phyloP scores from a whole-genome alignment of 108 stramenopile genomes.

The Pseudonitzschia multistriata region DNA sequence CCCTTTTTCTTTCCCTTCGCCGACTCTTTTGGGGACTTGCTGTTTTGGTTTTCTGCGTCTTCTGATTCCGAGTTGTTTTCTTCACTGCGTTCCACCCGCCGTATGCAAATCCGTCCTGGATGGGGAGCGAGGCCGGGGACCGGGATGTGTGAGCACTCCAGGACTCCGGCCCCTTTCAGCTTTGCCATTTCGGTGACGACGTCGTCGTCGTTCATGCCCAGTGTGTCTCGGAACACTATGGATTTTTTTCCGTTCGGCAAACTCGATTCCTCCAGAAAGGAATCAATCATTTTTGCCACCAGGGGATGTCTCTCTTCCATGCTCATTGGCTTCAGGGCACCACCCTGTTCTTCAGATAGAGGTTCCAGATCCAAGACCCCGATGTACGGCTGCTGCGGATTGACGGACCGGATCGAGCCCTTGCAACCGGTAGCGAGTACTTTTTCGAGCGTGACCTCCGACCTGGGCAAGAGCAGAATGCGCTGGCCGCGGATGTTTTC shows the following conservation, averaged over 20 bases:
- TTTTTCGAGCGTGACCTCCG: slow-evolving; percentile 50
- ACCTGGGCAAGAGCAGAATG: slow-evolving; percentile 53
- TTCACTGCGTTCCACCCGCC: slow-evolving; percentile 23
- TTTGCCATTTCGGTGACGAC: slow-evolving; percentile 56
- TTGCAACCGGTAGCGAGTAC: slow-evolving; percentile 44
- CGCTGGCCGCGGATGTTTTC: slow-evolving; percentile 76
- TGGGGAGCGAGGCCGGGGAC: slow-evolving; percentile 21
- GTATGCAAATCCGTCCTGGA: slow-evolving; percentile 51
- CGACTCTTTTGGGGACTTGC: slow-evolving; percentile 4
- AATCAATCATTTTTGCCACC: slow-evolving; percentile 55
- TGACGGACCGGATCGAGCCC: slow-evolving; percentile 53
- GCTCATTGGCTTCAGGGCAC: slow-evolving; percentile 29
- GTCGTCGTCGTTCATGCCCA: slow-evolving; percentile 55
- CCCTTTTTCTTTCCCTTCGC: slow-evolving; percentile 11
- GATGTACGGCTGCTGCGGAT: slow-evolving; percentile 58
- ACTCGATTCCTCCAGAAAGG: slow-evolving; percentile 48
- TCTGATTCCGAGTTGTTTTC: slow-evolving; percentile 1
- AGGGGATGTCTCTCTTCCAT: slow-evolving; percentile 60
- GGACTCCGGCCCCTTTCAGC: slow-evolving; percentile 23
- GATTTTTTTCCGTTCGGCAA: slow-evolving; percentile 38
- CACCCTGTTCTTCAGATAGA: slow-evolving; percentile 30
- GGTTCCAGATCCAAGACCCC: slow-evolving; percentile 60
- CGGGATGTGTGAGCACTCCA: slow-evolving; percentile 42
- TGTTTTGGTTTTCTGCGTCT: neutral
- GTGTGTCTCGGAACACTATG: slow-evolving; percentile 58